Evolutionary conservation across 768 basidiomycete species (phyloP), one percentile per base, ranked within the genome.

Genomic region (Chiua virens): DNA sequence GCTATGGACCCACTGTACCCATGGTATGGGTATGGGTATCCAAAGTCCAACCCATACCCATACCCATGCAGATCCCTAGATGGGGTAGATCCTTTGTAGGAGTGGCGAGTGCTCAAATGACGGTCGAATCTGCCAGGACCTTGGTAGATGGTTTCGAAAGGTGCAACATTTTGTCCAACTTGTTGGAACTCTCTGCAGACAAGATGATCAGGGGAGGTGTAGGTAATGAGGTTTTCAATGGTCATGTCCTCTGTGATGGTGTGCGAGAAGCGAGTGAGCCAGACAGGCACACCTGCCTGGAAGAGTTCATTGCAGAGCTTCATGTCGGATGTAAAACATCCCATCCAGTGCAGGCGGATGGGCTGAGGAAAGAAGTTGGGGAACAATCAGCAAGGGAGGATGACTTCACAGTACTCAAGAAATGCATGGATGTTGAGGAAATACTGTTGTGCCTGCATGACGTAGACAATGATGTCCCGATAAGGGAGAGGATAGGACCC

Each of bases 201-300:
- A 3, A 50, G 42, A 13, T 42, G 1, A 7, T 59, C 39, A 1
- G 52, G 42, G 22, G 36, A 49, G 1, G 43, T 54, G n/a, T 43
- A 45, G 1, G 8, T 9, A n/a, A 53, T 42, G 0, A 30, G 38
- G 1, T 49, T 38, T 21, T 25, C 22, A 18, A 59, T 49, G 23
- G 42, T 59, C 15, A 38, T 59, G 2, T 39, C 11, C 0, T 7
- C 6, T 11, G 46, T 35, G 8, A 57, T 42, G 32, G 39, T 22
- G 10, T 6, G 17, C 13, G 35, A 21, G 15, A 8, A 1, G 15
- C 18, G 22, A 8, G 49, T 25, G 5, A 56, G 28, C 55, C 52
- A 59, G 7, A 54, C 45, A 1, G 49, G 54, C 14, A 59, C 42
- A 15, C 58, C 53, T 0, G 45, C 55, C 13, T 36, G 30, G 25